Conservation (phyloP, 345 rosid genomes). For the Citrus trifoliata region DNA sequence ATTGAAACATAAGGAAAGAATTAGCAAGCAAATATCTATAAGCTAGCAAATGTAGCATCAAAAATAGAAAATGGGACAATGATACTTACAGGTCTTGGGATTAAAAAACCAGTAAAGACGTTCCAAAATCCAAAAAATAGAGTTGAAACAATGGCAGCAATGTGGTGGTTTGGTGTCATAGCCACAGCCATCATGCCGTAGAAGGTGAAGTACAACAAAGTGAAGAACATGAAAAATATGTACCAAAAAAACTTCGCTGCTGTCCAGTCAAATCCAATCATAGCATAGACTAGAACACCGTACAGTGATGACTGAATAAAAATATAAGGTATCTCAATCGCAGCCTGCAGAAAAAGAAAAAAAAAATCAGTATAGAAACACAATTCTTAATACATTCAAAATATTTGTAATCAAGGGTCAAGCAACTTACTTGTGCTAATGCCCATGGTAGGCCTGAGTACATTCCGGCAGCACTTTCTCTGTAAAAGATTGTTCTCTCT, state of each 20-base stretch:
- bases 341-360: neutral
- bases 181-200: conserved; percentile 75
- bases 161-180: conserved; percentile 61
- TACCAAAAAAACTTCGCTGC: conserved; percentile 62
- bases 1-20: neutral
- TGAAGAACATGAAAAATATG: conserved; percentile 53
- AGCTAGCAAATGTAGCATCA: too few relatives aligned
- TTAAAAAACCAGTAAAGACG: conserved; percentile 59
- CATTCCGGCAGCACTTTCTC: conserved; percentile 87
- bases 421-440: conserved; percentile 38
- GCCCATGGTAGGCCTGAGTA: conserved; percentile 79
- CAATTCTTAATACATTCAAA: neutral
- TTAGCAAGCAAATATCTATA: neutral
- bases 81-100: conserved; percentile 32
- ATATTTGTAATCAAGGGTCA: neutral
- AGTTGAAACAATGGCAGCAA: conserved; percentile 46
- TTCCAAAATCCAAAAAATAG: conserved; percentile 57
- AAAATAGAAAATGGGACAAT: too few relatives aligned
- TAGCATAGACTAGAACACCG: conserved; percentile 48
- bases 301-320: conserved; percentile 47
- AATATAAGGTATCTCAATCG: conserved; percentile 56
- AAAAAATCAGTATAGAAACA: conserved; percentile 28
- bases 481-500: conserved; percentile 71
- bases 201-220: conserved; percentile 63
- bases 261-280: conserved; percentile 69